Evolutionary conservation across 495 filamentous ascomycete species (phyloP).

Genomic region (Aspergillus panamensis): DNA sequence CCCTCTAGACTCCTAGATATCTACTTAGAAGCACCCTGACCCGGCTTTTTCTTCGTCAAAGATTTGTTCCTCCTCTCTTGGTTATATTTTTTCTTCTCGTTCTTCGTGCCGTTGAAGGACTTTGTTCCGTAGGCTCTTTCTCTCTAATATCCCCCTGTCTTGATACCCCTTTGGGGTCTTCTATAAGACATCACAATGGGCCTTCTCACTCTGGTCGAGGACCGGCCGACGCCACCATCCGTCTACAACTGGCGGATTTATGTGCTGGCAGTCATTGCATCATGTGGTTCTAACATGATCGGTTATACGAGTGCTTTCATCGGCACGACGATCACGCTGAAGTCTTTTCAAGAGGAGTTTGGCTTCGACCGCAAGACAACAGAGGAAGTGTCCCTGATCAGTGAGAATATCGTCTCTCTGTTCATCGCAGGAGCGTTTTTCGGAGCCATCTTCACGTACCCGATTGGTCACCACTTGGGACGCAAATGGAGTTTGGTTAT

Average conservation of each 20-base stretch:
- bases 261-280: slow-evolving; percentile 56
- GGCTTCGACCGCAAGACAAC: slow-evolving; percentile 42
- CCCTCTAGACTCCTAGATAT: slow-evolving; percentile 1
- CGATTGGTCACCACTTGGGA: slow-evolving; percentile 53
- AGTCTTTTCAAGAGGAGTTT: slow-evolving; percentile 59
- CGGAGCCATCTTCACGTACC: slow-evolving; percentile 60
- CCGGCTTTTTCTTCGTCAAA: background rate
- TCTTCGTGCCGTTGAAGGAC: background rate
- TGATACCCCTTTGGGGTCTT: background rate
- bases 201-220: slow-evolving; percentile 57
- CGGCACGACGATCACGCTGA: slow-evolving; percentile 61
- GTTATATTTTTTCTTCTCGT: no score
- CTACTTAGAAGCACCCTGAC: background rate
- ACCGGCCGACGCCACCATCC: slow-evolving; percentile 58
- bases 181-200: slow-evolving; percentile 43
- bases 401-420: slow-evolving; percentile 65
- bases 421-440: slow-evolving; percentile 69
- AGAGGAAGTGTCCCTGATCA: slow-evolving; percentile 44
- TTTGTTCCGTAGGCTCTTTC: background rate
- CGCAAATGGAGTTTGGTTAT: slow-evolving; percentile 53
- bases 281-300: slow-evolving; percentile 68
- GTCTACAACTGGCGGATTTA: slow-evolving; percentile 80
- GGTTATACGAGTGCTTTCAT: slow-evolving; percentile 72
- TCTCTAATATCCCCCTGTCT: background rate
- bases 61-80: background rate